Base-by-base conservation (phyloP, 2,329 filamentous ascomycete genomes). In the Phaeosphaeria sp. region DNA sequence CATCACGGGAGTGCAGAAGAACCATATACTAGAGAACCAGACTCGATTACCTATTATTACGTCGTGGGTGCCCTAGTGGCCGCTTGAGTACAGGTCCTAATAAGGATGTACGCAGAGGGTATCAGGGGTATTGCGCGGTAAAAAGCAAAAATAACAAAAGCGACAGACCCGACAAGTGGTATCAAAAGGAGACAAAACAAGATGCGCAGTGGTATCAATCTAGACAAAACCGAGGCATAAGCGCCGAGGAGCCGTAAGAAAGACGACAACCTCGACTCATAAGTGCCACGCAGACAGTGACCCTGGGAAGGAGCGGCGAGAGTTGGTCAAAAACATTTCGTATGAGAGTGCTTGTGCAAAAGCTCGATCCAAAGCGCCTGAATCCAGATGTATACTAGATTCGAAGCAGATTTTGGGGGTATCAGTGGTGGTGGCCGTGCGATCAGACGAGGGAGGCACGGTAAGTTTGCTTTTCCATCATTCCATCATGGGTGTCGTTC, bases 191-290 rank as follows among this genome's bases (percentile, higher is more conserved):
- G 66, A 74, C 64, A 39, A 72, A 74, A 72, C 66, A 73, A 67
- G 63, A 36, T 72, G 72, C 70, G 75, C 60, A 74, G 75, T 78
- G 76, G 75, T 78, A 78, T 77, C 76, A 78, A 76, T 77, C 76
- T 78, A 77, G 74, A 74, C 70, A 75, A 74, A 69, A 69, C 69
- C 66, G 70, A 70, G 67, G 66, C 71, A 72, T 68, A 68, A 72
- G 67, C 67, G 73, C 57, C 64, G 64, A 66, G 68, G 60, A 68
- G 67, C 55, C 65, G 72, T 66, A 67, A 69, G 65, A 69, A 71
- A 39, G 15, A 39, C 36, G 66, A 39, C 27, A 66, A 63, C 65
- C 64, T 67, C 70, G 68, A 72, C 68, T 72, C 72, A 69, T 67
- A 68, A 67, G 69, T 73, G 74, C 72, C 71, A 66, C 72, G 63